Evolutionary conservation across 2,329 filamentous ascomycete genomes (phyloP), one percentile per base, ranked within the genome.

Genomic region (Cadophora sp.): DNA sequence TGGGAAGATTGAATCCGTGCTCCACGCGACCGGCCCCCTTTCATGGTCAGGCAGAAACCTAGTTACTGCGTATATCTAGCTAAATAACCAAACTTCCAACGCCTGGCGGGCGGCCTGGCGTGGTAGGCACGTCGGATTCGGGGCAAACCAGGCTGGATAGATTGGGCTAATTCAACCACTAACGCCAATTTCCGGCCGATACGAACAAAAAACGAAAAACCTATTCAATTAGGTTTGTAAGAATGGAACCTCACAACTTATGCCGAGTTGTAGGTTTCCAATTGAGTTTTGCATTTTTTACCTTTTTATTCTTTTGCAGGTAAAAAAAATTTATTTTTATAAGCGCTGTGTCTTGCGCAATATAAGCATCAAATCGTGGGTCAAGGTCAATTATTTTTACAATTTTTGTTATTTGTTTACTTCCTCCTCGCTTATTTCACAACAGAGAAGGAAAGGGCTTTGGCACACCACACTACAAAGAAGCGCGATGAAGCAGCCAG

Each of bases 181-280:
- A 61, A 43, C 43, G 37, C n/a, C 43, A 31, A 46, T 26, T 12
- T 12, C 34, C n/a, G n/a, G n/a, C 46, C 34, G 22, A 24, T 46
- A 19, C 34, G 16, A 24, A 62, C n/a, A 51, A 29, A 12, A 24
- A 27, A 19, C 34, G 16, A 24, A 62, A 31, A 51, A 29, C 51
- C 26, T 55, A 55, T n/a, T 55, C 16, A 31, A 31, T 55, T 55
- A 55, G 51, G 51, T 55, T 55, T 55, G 51, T 55, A 55, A n/a
- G 16, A 31, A n/a, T 31, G 51, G 51, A n/a, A 55, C 51, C 51
- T 31, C 51, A 27, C 14, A 29, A 29, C 51, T 14, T 55, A 14
- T 7, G 19, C n/a, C 14, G 26, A 26, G 26, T 27, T 29, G 24
- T 31, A 16, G 24, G 51, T 5, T 55, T 55, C 51, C 51, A 26